Percentiles rank a stretch among this genome's conserved stretches.
Evolutionary conservation across 2,329 filamentous ascomycete species (phyloP).

Genomic region (Teratosphaeria epicoccoides): DNA sequence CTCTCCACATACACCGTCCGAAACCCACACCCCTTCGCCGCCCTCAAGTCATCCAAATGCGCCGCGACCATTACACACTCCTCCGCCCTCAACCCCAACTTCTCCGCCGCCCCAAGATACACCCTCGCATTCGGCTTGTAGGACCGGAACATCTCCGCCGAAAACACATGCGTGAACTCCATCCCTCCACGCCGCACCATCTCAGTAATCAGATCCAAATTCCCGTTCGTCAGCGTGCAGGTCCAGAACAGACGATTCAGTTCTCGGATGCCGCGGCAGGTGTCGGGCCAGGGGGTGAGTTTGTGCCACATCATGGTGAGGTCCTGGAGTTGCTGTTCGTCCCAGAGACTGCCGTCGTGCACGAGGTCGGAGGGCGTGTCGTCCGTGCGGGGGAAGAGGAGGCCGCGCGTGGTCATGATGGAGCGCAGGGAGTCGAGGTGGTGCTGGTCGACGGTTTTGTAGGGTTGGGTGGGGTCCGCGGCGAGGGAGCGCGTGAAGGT

Average conservation of each 20-base stretch:
- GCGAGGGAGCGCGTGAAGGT: constrained; percentile 49
- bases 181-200: constrained; percentile 48
- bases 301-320: constrained; percentile 59
- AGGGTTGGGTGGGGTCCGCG: constrained; percentile 34
- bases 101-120: constrained; percentile 56
- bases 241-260: constrained; percentile 47
- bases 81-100: constrained; percentile 44
- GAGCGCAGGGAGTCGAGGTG: constrained; percentile 51
- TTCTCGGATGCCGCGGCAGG: constrained; percentile 43
- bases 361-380: constrained; percentile 6
- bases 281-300: constrained; percentile 59
- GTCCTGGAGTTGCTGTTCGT: constrained; percentile 26
- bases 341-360: constrained; percentile 42
- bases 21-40: constrained; percentile 54
- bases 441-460: constrained; percentile 63
- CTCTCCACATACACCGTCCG: constrained; percentile 67
- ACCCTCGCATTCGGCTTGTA: constrained; percentile 63
- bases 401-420: constrained; percentile 44
- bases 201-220: constrained; percentile 53
- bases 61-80: constrained; percentile 70
- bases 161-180: constrained; percentile 52
- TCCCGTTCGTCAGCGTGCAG: constrained; percentile 65
- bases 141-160: constrained; percentile 57
- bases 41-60: constrained; percentile 58
- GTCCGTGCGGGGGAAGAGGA: constrained; percentile 8